Base-by-base conservation (phyloP, 176 grass and related monocot genomes). In the Otatea glauca region DNA sequence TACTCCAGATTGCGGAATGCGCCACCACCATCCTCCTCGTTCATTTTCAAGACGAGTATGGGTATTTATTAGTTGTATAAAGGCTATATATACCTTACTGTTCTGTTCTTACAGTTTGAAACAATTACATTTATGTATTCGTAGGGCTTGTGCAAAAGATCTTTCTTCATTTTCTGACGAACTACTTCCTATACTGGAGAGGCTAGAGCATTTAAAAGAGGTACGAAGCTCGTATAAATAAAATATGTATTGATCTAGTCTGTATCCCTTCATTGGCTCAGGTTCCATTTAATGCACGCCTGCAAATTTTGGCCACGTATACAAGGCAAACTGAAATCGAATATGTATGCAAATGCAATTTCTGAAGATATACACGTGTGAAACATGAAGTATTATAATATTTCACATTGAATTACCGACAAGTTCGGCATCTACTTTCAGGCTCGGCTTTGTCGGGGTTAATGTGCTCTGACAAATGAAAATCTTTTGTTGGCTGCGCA, bases 1-100 rank as follows among this genome's bases (percentile, higher is more conserved):
- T 95, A 63, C 89, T 95, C 37, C 91, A 93, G 86, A 88, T 95
- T 73, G 93, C 91, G 0, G 96, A 98, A 87, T 91, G 88, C 55
- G 29, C 84, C 25, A 51, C 93, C 58, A 91, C 89, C 68, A 95
- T 95, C 84, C 54, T 97, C 68, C 91, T 95, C 4, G 71, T 95
- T 72, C 90, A 95, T 89, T 90, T 98, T 77, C 91, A 92, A 29
- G 89, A 98, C 63, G 85, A 93, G 96, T 98, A 98, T 82, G 94
- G 41, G 69, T 68, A 73, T 14, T 83, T 83, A 47, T 80, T 73
- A 85, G 7, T 47, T 82, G 61, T 82, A 64, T 73, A 79, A 69
- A 47, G 21, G 37, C n/a, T 13, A 49, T 67, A 9, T 67, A 38
- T 85, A n/a, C 25, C 23, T 81, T 67, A 11, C 37, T 48, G 20